Evolutionary conservation across 2,329 filamentous ascomycete species (phyloP), one percentile per base, ranked within the genome.

Genomic region (Phaeosphaeria sp.): DNA sequence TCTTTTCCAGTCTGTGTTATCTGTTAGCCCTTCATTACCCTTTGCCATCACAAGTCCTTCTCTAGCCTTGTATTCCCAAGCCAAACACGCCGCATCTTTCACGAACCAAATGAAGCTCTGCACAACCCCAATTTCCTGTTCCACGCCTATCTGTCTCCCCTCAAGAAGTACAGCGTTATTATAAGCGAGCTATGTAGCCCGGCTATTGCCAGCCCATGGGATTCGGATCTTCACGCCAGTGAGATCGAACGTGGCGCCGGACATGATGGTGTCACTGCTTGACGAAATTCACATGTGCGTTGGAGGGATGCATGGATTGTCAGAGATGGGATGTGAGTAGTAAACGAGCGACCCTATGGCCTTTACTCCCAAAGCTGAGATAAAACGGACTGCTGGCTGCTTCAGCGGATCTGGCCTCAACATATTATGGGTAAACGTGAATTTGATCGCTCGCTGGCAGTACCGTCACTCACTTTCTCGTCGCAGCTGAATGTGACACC

Each of bases 101-200:
- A 56, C 58, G 39, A 64, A 60, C 54, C 54, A 64, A 0, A 48
- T 21, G 44, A 64, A 64, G 21, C 59, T 62, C 18, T 30, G 52
- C 1, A 44, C 10, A 17, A 56, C 58, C 5, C 50, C 48, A 1
- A 21, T n/a, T 7, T 62, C 51, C 22, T 49, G 21, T 3, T 21
- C 30, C 0, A 42, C 46, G 1, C 33, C 36, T 5, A 43, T 23
- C 11, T 62, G 49, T 18, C 59, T 52, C 20, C 56, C 59, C 23
- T 64, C 62, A 11, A 64, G 49, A 10, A 64, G 47, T 15, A 48
- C 17, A 9, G 18, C n/a, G 2, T 49, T 7, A 20, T 49, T 54
- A 33, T 58, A 49, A 1, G 50, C 41, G 1, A 64, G 42, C 27
- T 58, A 33, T 0, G 56, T 56, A 6, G 42, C 52, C 62, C 62